phyloP scores from a whole-genome alignment of 371 early-diverging fungal genomes.

The Syncephalastrum sp. region DNA sequence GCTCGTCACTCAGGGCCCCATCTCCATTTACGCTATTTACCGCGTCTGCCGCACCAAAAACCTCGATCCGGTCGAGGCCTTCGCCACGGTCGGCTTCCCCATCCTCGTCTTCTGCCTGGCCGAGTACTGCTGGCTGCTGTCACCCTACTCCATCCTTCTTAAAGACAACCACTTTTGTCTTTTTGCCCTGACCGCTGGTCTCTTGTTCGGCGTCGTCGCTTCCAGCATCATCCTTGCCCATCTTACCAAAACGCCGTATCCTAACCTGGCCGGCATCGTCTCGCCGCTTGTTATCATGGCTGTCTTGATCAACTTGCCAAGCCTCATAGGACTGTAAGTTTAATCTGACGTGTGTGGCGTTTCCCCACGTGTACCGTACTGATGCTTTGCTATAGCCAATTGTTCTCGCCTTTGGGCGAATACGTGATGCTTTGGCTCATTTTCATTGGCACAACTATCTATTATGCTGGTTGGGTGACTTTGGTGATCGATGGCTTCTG shows the following conservation, averaged over 20 bases:
- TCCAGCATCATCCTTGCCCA: constrained; percentile 90
- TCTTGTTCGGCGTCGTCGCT: constrained; percentile 86
- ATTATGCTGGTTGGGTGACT: constrained; percentile 62
- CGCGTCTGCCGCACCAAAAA: constrained; percentile 28
- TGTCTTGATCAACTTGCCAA: constrained; percentile 54
- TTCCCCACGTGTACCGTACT: not conserved
- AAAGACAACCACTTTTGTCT: constrained; percentile 65
- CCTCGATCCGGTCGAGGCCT: constrained; percentile 14
- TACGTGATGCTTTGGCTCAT: constrained; percentile 15
- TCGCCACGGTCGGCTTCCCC: constrained; percentile 39
- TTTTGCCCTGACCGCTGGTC: constrained; percentile 71
- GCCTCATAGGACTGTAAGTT: constrained; percentile 42
- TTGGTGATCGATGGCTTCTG: constrained; percentile 88
- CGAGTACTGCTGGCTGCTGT: constrained; percentile 67
- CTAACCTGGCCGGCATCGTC: constrained; percentile 68
- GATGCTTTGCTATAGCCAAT: not conserved
- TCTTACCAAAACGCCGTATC: constrained; percentile 79
- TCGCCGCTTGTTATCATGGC: constrained; percentile 72
- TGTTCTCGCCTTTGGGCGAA: constrained; percentile 14
- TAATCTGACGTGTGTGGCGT: too few species aligned
- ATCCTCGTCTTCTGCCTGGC: constrained; percentile 53
- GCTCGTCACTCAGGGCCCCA: constrained; percentile 13
- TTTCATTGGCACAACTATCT: constrained; percentile 7
- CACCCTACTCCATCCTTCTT: constrained; percentile 62
- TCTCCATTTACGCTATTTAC: constrained; percentile 24